Evolutionary conservation across 768 basidiomycete genomes (phyloP).

Genomic region (Tulasnella sp.): DNA sequence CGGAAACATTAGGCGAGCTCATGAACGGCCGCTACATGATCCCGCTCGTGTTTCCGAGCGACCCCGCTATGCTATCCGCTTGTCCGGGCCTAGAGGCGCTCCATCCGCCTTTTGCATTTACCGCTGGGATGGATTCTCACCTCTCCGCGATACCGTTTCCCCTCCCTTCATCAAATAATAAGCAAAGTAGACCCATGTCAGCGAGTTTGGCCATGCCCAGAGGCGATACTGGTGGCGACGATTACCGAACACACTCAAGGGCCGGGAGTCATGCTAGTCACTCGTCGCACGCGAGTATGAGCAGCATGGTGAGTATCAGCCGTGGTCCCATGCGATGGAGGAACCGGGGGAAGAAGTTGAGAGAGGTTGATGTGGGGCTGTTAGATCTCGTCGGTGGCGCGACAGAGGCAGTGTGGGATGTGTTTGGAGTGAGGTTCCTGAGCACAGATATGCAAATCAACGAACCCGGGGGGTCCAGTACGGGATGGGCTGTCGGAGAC

Average conservation of each 20-base stretch:
- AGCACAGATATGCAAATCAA: not conserved
- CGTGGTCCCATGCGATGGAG: constrained; percentile 14
- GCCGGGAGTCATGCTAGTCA: constrained; percentile 5
- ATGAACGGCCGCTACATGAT: constrained; percentile 92
- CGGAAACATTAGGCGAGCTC: constrained; percentile 79
- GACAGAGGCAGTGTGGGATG: constrained; percentile 1
- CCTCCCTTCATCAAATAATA: constrained; percentile 23
- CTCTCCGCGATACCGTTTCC: not conserved
- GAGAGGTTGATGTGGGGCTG: constrained; percentile 1
- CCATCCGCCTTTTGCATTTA: constrained; percentile 5
- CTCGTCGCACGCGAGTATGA: constrained; percentile 7
- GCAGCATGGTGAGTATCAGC: constrained; percentile 9
- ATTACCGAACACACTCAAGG: not conserved
- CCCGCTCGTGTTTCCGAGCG: constrained; percentile 71
- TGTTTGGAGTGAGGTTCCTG: constrained; percentile 9
- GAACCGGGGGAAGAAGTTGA: not conserved
- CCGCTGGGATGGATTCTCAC: constrained; percentile 9
- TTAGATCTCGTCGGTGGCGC: not conserved
- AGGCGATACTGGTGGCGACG: not conserved
- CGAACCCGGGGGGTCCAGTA: not conserved
- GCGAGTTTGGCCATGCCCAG: not conserved
- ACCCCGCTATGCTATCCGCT: constrained; percentile 67
- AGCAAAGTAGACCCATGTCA: not conserved
- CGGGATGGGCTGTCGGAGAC: not conserved
- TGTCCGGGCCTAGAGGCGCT: constrained; percentile 33